Evolutionary conservation across 257 asterid genomes (phyloP).

Genomic region (Marsdenia floribunda): DNA sequence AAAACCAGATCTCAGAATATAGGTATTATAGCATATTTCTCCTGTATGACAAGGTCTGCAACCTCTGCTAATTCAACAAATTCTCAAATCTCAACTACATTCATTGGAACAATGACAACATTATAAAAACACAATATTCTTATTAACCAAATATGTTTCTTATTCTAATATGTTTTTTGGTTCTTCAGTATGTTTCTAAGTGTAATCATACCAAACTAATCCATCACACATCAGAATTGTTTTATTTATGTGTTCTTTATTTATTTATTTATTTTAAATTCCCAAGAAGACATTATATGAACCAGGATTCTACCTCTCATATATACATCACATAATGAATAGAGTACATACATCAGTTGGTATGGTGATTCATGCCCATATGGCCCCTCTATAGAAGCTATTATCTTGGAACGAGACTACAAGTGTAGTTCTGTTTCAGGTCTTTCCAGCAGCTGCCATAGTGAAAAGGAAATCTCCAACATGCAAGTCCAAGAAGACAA

Average conservation of each 20-base stretch:
- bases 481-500: slow-evolving; percentile 62
- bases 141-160: too few relatives aligned
- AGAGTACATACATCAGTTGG: slow-evolving; percentile 51
- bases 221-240: not conserved
- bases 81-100: not conserved
- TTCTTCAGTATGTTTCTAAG: not conserved
- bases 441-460: slow-evolving; percentile 50
- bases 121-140: too few relatives aligned
- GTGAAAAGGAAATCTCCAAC: slow-evolving; percentile 61
- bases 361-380: slow-evolving; percentile 85
- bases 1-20: not conserved
- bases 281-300: not conserved
- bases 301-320: not conserved
- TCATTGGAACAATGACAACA: not conserved
- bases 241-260: not conserved
- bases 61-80: not conserved
- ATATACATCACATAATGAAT: not conserved
- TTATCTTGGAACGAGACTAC: slow-evolving; percentile 28
- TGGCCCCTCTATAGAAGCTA: slow-evolving; percentile 80
- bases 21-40: not conserved
- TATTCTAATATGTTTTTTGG: too few relatives aligned
- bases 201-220: not conserved
- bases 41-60: not conserved
- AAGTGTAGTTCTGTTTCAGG: slow-evolving; percentile 22
- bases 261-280: not conserved